Conservation (phyloP, 441 rosid genomes). For the Capsella rubella region DNA sequence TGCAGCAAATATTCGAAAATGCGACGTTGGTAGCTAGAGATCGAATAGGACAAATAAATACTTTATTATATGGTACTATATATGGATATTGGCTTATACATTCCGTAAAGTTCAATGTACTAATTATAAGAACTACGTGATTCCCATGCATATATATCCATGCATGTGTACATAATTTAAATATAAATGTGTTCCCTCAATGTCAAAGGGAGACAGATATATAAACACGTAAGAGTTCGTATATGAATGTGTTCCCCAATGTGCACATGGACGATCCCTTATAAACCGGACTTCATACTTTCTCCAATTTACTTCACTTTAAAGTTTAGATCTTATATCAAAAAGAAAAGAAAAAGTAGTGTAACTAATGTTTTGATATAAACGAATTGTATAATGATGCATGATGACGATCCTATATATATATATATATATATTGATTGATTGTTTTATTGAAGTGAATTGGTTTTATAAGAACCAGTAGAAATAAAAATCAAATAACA, state of each 20-base stretch:
- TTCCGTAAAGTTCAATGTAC: conserved; percentile 13
- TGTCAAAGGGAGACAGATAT: conserved; percentile 24
- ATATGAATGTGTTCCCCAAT: background rate
- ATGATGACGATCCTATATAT: no score
- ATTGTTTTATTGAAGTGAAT: no score
- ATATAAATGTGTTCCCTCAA: conserved; percentile 8
- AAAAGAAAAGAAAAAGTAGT: no score
- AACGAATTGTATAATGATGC: no score
- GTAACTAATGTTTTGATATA: no score
- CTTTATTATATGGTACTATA: background rate
- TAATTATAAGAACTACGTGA: conserved; percentile 28
- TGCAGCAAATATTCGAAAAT: no score
- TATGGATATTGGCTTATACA: background rate
- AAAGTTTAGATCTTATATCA: background rate
- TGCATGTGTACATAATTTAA: background rate
- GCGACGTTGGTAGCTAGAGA: no score
- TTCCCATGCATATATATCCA: conserved; percentile 26
- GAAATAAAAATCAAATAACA: no score
- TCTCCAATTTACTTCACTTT: conserved; percentile 16
- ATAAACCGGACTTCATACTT: conserved; percentile 27
- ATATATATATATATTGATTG: no score
- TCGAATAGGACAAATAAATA: background rate
- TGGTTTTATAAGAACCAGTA: no score
- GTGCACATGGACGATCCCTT: conserved; percentile 37
- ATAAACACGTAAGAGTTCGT: conserved; percentile 27